Base-by-base conservation (phyloP, 2,329 filamentous ascomycete genomes). In the Trichoderma sp. region DNA sequence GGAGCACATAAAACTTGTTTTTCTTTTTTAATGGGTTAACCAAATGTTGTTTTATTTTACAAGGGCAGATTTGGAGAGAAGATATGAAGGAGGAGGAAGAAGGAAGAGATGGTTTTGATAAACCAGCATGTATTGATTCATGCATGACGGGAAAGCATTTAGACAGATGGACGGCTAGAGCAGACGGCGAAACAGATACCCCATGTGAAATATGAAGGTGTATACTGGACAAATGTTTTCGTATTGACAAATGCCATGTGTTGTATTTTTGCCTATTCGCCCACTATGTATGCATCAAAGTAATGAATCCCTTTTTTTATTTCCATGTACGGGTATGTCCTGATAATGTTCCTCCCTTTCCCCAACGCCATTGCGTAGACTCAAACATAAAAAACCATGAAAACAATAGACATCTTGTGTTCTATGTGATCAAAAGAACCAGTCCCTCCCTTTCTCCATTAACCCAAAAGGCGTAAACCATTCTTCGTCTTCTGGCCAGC, bases 401-500 rank as follows among this genome's bases (percentile, higher is more conserved):
- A 50, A 63, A 21, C 27, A 35, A 68, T 6, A 16, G 2, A 53
- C 5, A 27, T 29, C 21, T 60, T 67, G 62, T 18, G 18, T 12
- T 14, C 9, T 50, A 35, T 21, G 8, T 5, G 7, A 62, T n/a
- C 7, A 63, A n/a, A 41, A 7, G n/a, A 27, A 6, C 9, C 12
- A 9, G 14, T 6, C 14, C 21, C 6, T 9, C 6, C 27, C 16
- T 4, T n/a, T 4, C 9, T 11, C 3, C 6, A 50, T 53, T 56
- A 93, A 74, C 91, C 91, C 64, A 93, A 83, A 71, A 93, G 82
- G 78, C 88, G 89, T 77, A 93, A 81, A 0, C 91, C 91, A 45
- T 91, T 90, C 85, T 92, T 92, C n/a, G 90, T 93, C 86, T 92
- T 92, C 79, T 90, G 88, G 2, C 91, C 90, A 1, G 89, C 87